Base-by-base conservation (phyloP, 2,329 filamentous ascomycete species). In the Ascosphaera apis region DNA sequence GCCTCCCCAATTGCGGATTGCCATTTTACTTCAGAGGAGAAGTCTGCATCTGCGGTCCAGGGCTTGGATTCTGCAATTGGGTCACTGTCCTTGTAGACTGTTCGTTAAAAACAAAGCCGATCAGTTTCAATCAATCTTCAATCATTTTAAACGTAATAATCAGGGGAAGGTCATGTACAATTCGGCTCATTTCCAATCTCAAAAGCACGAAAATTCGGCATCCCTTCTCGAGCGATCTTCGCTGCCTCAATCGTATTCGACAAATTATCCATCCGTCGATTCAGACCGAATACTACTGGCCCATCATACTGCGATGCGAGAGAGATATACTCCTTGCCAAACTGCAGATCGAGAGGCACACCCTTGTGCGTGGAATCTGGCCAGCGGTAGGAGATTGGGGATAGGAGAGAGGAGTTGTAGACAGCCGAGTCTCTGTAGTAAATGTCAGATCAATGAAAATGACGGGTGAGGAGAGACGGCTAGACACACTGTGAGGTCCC, bases 171-270 rank as follows among this genome's bases (percentile, higher is more conserved):
- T 34, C 16, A 19, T 7, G 34, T 44, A 66, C 64, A 67, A 41
- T 69, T 62, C 3, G 67, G 66, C 37, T 70, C 66, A 42, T 70
- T 70, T 1, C 66, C 66, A 1, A 70, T 51, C 44, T 71, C 66
- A 23, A 70, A 63, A 2, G 66, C 62, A 13, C 61, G 50, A 8
- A 70, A 45, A 40, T 67, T 69, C 3, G 40, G 42, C 9, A 69
- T 62, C n/a, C 52, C 45, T 1, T 42, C 43, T 7, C 60, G 53
- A 1, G 60, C 65, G 0, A 55, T 44, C 31, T 54, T 55, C 2
- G 66, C 65, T 0, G 66, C 67, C 0, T 55, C 53, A 23, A 69
- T 62, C 0, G 65, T 69, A 42, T 70, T 70, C n/a, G 51, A 44
- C 13, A 67, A 51, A 33, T 67, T 54, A 41, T 69, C 57, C 21